These are phyloP conservation scores for Cyclospora cayetanensis DNA, from an alignment of 169 alveolate genomes.

Conservation along the genomic window DNA sequence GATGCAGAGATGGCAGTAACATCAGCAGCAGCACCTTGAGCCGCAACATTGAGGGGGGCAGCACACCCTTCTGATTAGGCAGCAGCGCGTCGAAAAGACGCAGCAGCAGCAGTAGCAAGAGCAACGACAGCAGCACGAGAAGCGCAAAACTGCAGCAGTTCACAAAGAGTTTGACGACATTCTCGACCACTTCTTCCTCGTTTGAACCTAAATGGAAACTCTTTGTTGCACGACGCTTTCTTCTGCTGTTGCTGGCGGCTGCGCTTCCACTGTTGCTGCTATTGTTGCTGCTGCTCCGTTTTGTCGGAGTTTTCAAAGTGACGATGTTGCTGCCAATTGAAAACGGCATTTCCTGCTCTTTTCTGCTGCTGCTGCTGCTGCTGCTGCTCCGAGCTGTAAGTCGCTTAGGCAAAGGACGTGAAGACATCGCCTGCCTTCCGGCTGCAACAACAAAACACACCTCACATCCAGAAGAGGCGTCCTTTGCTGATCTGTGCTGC, in stretches of 20 bases:
- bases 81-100: too few species aligned
- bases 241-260: neutral
- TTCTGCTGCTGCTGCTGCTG: conserved; percentile 20
- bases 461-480: neutral
- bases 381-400: too few species aligned
- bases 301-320: neutral
- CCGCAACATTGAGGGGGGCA: too few species aligned
- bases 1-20: too few species aligned
- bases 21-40: too few species aligned
- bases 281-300: neutral
- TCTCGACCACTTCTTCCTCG: neutral
- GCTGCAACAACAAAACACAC: neutral
- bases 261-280: neutral
- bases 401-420: neutral
- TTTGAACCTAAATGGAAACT: neutral
- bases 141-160: too few species aligned
- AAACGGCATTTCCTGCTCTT: neutral
- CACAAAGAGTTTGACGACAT: neutral
- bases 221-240: neutral
- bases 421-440: neutral
- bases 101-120: neutral
- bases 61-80: too few species aligned
- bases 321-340: neutral
- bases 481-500: neutral
- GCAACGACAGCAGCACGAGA: conserved; percentile 24